Conservation (phyloP, 495 filamentous ascomycete genomes). For the Hyphodiscus hymeniophilus region DNA sequence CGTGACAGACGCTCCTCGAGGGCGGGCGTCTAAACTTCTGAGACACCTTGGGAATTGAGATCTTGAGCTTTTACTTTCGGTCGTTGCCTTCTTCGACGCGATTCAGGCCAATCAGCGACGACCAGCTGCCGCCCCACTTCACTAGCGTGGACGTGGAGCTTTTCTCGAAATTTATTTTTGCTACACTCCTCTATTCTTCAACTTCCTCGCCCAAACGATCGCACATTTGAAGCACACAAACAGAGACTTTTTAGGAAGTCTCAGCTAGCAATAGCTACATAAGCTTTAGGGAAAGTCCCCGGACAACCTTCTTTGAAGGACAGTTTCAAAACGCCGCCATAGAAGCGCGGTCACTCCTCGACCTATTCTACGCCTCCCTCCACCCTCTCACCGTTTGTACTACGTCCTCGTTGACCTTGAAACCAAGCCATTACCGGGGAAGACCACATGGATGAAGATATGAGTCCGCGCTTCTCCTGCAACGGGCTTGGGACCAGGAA, state of each 20-base stretch:
- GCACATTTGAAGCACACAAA: constrained; percentile 99
- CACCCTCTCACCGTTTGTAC: constrained; percentile 31
- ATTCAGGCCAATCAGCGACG: no score
- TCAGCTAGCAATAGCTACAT: constrained; percentile 29
- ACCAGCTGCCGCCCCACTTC: no score
- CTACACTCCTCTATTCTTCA: constrained; percentile 31
- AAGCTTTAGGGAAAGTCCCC: constrained; percentile 99
- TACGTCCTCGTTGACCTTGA: constrained; percentile 19
- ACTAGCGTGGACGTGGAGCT: not conserved
- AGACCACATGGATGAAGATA: constrained; percentile 73
- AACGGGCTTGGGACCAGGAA: constrained; percentile 24
- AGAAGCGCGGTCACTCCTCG: constrained; percentile 57
- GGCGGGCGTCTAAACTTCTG: not conserved
- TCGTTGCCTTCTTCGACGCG: not conserved
- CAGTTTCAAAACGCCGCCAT: constrained; percentile 98
- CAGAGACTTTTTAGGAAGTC: constrained; percentile 51
- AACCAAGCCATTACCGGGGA: constrained; percentile 18
- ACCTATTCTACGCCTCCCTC: constrained; percentile 55
- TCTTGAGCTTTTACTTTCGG: not conserved
- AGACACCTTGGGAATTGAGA: not conserved
- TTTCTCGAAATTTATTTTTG: no score
- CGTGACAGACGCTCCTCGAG: no score
- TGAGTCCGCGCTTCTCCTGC: constrained; percentile 61
- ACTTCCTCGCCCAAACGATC: constrained; percentile 97
- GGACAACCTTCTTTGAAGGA: constrained; percentile 68